Evolutionary conservation across 192 early-diverging fungal species (phyloP).

Genomic region (Mortierella hygrophila): DNA sequence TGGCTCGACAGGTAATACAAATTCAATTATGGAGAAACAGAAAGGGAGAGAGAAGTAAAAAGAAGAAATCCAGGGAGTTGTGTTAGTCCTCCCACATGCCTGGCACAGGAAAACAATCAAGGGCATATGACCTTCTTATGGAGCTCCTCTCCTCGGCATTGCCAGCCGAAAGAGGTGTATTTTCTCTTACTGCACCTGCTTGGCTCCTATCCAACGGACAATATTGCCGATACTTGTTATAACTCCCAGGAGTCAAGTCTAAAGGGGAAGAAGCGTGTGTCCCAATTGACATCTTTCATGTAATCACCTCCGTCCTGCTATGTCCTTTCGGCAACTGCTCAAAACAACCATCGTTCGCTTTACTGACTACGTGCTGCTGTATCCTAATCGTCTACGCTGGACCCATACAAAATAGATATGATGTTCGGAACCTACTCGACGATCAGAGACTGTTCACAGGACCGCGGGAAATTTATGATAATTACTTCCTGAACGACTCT

Average conservation of each 20-base stretch:
- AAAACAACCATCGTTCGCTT: neutral
- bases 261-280: no score
- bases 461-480: conserved; percentile 16
- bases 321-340: no score
- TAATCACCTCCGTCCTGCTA: no score
- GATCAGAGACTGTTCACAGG: conserved; percentile 42
- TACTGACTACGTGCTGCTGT: neutral
- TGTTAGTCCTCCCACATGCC: neutral
- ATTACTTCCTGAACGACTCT: conserved; percentile 10
- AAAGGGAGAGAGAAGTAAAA: neutral
- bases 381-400: neutral
- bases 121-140: neutral
- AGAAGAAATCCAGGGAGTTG: neutral
- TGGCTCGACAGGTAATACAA: conserved; percentile 54
- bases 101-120: neutral
- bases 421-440: conserved; percentile 72
- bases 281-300: no score
- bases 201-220: neutral
- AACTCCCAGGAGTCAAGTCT: no score
- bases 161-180: no score
- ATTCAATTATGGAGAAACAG: neutral
- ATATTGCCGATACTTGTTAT: no score
- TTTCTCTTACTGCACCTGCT: neutral
- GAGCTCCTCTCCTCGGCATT: neutral
- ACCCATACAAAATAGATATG: conserved; percentile 62